phyloP scores from a whole-genome alignment of 1,139 yeast species.

The Debaryomycetaceae sp. region DNA sequence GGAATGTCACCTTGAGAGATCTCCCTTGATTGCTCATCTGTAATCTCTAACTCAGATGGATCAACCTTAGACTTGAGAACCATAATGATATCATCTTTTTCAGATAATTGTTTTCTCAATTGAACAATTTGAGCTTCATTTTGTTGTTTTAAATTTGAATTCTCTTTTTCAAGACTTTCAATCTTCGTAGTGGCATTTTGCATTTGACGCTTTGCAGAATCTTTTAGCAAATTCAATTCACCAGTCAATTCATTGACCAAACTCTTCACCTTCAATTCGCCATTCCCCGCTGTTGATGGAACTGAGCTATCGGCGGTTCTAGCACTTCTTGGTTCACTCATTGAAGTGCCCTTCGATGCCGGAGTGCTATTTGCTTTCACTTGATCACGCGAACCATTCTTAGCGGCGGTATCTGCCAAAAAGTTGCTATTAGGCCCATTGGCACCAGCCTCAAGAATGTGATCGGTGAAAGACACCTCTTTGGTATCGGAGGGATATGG shows the following conservation, averaged over 20 bases:
- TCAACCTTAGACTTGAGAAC: constrained; percentile 35
- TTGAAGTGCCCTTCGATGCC: background rate
- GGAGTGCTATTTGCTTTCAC: constrained; percentile 1
- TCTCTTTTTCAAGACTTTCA: constrained; percentile 43
- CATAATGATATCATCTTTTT: constrained; percentile 31
- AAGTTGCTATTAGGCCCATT: constrained; percentile 10
- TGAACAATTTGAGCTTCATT: constrained; percentile 14
- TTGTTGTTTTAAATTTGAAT: constrained; percentile 21
- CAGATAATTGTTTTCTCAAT: constrained; percentile 24
- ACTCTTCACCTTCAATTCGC: constrained; percentile 28
- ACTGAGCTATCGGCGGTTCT: background rate
- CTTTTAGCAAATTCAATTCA: constrained; percentile 45
- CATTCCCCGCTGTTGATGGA: constrained; percentile 6
- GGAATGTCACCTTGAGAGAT: constrained; percentile 9
- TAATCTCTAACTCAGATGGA: constrained; percentile 28
- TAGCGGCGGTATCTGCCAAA: constrained; percentile 11
- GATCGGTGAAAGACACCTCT: background rate
- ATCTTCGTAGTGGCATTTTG: constrained; percentile 52
- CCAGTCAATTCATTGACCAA: constrained; percentile 41
- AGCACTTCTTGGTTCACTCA: background rate
- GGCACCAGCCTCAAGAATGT: constrained; percentile 6
- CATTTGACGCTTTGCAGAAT: constrained; percentile 49
- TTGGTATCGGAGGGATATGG: background rate
- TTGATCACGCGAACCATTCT: constrained; percentile 2
- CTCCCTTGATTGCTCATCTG: constrained; percentile 9